Evolutionary conservation across 225 moss, liverwort and hornwort genomes (phyloP), one percentile per base, ranked within the genome.

Genomic region (Marchantia polymorpha): DNA sequence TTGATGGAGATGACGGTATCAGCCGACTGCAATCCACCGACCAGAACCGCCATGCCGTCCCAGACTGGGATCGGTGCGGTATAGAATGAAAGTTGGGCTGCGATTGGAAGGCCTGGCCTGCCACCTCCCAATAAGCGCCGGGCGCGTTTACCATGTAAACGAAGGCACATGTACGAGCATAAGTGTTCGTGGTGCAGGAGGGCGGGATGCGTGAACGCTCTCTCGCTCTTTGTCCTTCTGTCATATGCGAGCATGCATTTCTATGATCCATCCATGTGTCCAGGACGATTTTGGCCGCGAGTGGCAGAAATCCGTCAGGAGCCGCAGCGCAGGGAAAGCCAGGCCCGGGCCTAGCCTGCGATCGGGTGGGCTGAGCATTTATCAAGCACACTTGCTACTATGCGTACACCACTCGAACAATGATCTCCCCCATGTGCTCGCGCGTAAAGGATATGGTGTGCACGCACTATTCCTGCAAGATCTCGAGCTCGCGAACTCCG

Each of bases 1-100:
- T 3, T 26, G 29, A 14, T 67, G 67, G 31, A 67, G 67, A 67
- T 31, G 67, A 30, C 67, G 67, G 31, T 29, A 67, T 67, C 67
- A 67, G 67, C 29, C 31, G 67, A 67, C 67, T 30, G 67, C 67
- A 67, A 13, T 30, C 25, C 67, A 67, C 67, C 67, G 67, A 67
- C 67, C 67, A 67, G 8, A 30, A 31, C 67, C 29, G 67, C 31
- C 27, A 67, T 67, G 67, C 27, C 67, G 67, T 31, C 30, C 67
- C 15, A 67, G 67, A 31, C 67, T 31, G 30, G 30, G 30, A 67
- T 67, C 26, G 67, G 67, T 67, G 31, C 29, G 65, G 31, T 14
- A 26, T 26, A 65, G 29, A 65, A 65, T 65, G 29, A 65, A 65
- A 11, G 65, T 65, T 65, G 65, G 65, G 11, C 26, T 22, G 27